Conservation (phyloP, 192 early-diverging fungal genomes). For the Bifiguratus adelaidae region DNA sequence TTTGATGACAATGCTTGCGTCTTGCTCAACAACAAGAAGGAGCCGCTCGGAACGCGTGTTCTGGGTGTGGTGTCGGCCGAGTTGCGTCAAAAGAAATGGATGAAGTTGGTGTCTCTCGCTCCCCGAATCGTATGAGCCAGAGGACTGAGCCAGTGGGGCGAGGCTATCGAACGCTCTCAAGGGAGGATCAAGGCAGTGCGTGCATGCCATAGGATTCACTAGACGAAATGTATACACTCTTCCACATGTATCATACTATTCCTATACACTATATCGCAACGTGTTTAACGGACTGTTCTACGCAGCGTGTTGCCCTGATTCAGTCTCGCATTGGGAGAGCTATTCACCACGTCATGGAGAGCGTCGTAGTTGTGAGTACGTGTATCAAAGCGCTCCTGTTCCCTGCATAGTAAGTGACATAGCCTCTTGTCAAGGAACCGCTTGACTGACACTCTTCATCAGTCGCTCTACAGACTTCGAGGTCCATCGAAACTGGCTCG, state of each 20-base stretch:
- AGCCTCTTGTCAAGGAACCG: background rate
- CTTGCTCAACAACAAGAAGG: slow-evolving; percentile 86
- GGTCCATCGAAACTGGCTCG: slow-evolving; percentile 97
- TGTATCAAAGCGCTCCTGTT: slow-evolving; percentile 54
- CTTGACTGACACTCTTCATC: background rate
- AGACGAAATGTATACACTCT: no score
- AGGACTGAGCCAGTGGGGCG: no score
- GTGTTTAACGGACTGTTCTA: no score
- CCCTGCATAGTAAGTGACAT: slow-evolving; percentile 49
- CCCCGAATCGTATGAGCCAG: slow-evolving; percentile 79
- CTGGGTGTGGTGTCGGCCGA: slow-evolving; percentile 85
- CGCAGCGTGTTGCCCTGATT: no score
- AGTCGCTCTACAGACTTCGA: slow-evolving; percentile 97
- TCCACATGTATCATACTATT: no score
- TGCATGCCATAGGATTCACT: no score
- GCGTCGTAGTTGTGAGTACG: slow-evolving; percentile 16
- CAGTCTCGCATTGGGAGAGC: no score
- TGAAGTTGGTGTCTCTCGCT: slow-evolving; percentile 89
- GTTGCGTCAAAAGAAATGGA: slow-evolving; percentile 88
- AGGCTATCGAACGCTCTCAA: no score
- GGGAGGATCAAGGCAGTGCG: no score
- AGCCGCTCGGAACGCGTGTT: slow-evolving; percentile 90
- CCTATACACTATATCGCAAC: no score
- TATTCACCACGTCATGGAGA: no score
- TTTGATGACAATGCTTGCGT: slow-evolving; percentile 98